Evolutionary conservation across 768 basidiomycete species (phyloP).

Genomic region (Serpula lacrymans): DNA sequence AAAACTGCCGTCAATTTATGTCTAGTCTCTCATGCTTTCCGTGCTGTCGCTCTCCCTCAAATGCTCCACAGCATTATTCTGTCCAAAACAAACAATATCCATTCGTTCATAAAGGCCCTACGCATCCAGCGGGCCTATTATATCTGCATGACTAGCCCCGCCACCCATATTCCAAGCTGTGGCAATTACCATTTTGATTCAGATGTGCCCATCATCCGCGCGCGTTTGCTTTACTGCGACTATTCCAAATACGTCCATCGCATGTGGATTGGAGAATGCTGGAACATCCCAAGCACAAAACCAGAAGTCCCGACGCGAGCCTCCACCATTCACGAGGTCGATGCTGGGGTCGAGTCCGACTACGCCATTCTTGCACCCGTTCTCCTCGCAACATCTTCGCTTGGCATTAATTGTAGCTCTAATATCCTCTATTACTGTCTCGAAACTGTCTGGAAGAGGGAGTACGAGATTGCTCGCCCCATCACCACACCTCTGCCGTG

Average conservation of each 20-base stretch:
- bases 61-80: conserved; percentile 39
- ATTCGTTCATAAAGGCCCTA: conserved; percentile 31
- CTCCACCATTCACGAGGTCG: too few species aligned
- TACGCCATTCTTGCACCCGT: conserved; percentile 11
- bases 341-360: too few species aligned
- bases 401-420: conserved; percentile 31
- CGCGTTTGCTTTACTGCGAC: conserved; percentile 29
- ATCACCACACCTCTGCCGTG: conserved; percentile 25
- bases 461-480: too few species aligned
- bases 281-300: too few species aligned
- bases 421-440: conserved; percentile 34
- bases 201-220: too few species aligned
- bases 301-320: too few species aligned
- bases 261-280: conserved; percentile 33
- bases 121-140: conserved; percentile 20
- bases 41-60: conserved; percentile 33
- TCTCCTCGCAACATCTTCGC: conserved; percentile 2
- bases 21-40: conserved; percentile 31
- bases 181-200: too few species aligned
- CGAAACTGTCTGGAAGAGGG: conserved; percentile 5
- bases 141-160: too few species aligned
- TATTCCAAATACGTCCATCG: conserved; percentile 29
- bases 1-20: conserved; percentile 29
- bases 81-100: conserved; percentile 20
- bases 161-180: conserved; percentile 12